Conservation (phyloP, 768 basidiomycete species). For the Grammothele lineata region DNA sequence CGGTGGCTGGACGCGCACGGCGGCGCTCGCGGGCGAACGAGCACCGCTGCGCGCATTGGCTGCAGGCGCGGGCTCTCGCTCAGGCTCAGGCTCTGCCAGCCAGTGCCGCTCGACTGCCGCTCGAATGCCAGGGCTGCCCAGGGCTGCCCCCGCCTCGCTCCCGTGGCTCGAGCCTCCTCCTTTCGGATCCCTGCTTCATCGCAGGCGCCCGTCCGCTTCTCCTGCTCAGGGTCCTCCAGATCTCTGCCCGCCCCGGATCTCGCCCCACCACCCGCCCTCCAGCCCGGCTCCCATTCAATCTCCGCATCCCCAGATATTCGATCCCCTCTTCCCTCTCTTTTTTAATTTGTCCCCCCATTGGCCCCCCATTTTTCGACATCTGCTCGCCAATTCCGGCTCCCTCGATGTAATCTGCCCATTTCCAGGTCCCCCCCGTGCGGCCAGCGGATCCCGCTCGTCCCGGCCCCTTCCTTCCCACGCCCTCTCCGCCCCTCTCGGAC, state of each 20-base stretch:
- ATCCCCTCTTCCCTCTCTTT: constrained; percentile 9
- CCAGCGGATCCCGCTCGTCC: constrained; percentile 1
- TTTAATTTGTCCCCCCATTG: constrained; percentile 21
- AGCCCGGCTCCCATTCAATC: constrained; percentile 17
- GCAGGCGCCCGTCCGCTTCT: no score
- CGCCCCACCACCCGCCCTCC: constrained; percentile 14
- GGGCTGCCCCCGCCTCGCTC: no score
- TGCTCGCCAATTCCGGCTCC: constrained; percentile 9
- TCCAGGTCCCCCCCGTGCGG: constrained; percentile 8
- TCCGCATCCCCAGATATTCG: constrained; percentile 24
- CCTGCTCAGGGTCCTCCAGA: constrained; percentile 15
- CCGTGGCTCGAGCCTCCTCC: no score
- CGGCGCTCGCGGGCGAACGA: background rate
- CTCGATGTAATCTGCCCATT: constrained; percentile 21
- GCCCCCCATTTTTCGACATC: constrained; percentile 17
- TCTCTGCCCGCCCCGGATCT: constrained; percentile 15
- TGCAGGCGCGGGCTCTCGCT: no score
- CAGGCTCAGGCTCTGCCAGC: no score
- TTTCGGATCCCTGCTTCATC: no score
- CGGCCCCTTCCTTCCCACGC: background rate
- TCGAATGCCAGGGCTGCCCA: no score
- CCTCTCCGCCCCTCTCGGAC: constrained; percentile 17
- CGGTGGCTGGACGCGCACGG: background rate
- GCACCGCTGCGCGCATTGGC: no score
- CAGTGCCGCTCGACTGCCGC: no score